Conservation (phyloP, 2,329 filamentous ascomycete species). For the Ophiosphaerella narmari region DNA sequence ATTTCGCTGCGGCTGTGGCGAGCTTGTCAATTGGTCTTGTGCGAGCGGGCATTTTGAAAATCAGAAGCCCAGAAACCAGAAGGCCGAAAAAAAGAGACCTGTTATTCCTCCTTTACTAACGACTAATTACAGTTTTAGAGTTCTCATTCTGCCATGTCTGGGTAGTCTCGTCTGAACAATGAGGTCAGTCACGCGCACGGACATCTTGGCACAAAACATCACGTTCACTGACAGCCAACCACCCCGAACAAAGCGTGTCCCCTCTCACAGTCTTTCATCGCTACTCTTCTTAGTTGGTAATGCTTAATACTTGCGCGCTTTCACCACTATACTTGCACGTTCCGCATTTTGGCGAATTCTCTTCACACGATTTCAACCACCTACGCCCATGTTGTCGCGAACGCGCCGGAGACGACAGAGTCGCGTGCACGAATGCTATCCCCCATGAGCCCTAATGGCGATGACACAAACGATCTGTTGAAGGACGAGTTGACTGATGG, state of each 20-base stretch:
- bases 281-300: constrained; percentile 17
- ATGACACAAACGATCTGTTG: constrained; percentile 48
- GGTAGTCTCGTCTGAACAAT: constrained; percentile 1
- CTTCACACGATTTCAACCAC: neutral
- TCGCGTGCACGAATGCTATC: constrained; percentile 49
- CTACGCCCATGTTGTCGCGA: constrained; percentile 47
- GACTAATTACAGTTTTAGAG: neutral
- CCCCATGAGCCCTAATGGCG: constrained; percentile 42
- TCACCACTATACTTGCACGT: constrained; percentile 6
- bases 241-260: constrained; percentile 39
- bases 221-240: constrained; percentile 21
- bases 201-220: constrained; percentile 19
- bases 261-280: constrained; percentile 12
- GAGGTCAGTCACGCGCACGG: constrained; percentile 19
- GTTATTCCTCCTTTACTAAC: no score
- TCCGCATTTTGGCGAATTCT: constrained; percentile 6
- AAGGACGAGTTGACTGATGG: constrained; percentile 41
- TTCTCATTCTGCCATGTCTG: neutral
- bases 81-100: no score
- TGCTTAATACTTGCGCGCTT: constrained; percentile 24
- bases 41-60: constrained; percentile 38
- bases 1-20: constrained; percentile 67
- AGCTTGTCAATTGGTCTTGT: constrained; percentile 71
- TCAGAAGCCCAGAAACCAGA: no score
- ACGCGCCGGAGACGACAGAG: constrained; percentile 44